Base-by-base conservation (phyloP, 2,329 filamentous ascomycete species). In the Magnaporthiopsis incrustans region DNA sequence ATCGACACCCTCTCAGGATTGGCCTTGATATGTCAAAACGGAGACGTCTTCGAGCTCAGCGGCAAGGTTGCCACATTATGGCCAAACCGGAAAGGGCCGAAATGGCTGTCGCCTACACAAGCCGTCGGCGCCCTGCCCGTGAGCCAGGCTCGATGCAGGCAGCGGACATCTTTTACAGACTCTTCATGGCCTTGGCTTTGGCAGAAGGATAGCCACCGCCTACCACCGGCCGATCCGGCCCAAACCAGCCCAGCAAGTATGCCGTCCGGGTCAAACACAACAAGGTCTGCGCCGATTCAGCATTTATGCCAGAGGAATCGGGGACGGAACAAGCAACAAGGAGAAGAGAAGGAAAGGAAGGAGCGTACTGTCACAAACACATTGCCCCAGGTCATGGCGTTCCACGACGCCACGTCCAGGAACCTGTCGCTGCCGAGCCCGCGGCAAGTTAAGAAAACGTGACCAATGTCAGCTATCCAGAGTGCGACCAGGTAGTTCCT, bases 351-450 rank as follows among this genome's bases (percentile, higher is more conserved):
- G 35, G 7, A 27, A 73, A 15, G 27, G 32, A 11, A 33, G 33
- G 26, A n/a, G 25, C 82, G 76, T 69, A 86, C 82, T 32, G 89
- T 91, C 61, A 82, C 80, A 10, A 82, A 87, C 67, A 92, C 79
- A 70, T 92, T 92, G 3, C 89, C 89, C 85, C 86, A 90, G n/a
- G 86, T 83, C 78, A 89, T 82, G 44, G 82, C 77, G 72, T 90
- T 91, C 89, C 89, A 92, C 27, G 73, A 76, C 5, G 70, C 74
- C 14, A 88, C 74, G 68, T 85, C 80, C 59, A 83, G 67, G 60
- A 84, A 79, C 44, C 76, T 76, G 12, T 83, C 78, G 71, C 77
- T 78, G 11, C 86, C 88, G 67, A 91, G 78, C 8, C 79, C 81
- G 69, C 77, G 75, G 65, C 83, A 85, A 25, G 84, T 89, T 66